These are phyloP conservation scores for Coccomyxa sp. DNA, from an alignment of 139 green algal species.

Conservation along the genomic window DNA sequence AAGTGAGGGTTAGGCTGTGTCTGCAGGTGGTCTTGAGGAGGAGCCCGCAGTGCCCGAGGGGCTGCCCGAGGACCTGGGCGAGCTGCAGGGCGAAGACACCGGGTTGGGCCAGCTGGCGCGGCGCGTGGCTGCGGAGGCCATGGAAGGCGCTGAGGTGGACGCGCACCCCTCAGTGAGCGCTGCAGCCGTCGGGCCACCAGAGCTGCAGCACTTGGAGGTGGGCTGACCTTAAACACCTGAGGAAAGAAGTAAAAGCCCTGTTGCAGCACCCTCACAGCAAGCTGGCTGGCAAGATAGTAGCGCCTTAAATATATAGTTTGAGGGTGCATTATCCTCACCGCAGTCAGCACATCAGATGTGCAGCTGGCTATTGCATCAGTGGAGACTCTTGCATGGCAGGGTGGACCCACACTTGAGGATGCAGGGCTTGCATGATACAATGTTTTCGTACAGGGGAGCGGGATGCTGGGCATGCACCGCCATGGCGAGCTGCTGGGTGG, in stretches of 20 bases:
- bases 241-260: background rate
- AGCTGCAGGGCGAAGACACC: constrained; percentile 5
- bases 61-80: background rate
- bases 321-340: background rate
- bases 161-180: background rate
- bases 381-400: too few relatives aligned
- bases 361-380: background rate
- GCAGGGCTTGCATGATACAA: background rate
- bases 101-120: constrained; percentile 5
- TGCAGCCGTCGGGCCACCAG: background rate
- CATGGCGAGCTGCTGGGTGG: background rate
- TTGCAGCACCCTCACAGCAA: background rate
- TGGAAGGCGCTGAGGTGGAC: background rate
- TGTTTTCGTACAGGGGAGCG: background rate
- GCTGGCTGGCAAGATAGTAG: too few relatives aligned
- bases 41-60: background rate
- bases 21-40: background rate
- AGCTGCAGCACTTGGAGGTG: too few relatives aligned
- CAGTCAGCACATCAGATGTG: background rate
- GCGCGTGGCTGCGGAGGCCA: constrained; percentile 2
- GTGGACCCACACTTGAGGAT: background rate
- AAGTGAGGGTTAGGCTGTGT: background rate
- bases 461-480: background rate
- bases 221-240: background rate
- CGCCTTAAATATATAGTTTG: background rate